Percentiles rank a stretch among this genome's conserved stretches.
phyloP scores from a whole-genome alignment of 2,329 filamentous ascomycete species.

The Incumbomyces lentus region DNA sequence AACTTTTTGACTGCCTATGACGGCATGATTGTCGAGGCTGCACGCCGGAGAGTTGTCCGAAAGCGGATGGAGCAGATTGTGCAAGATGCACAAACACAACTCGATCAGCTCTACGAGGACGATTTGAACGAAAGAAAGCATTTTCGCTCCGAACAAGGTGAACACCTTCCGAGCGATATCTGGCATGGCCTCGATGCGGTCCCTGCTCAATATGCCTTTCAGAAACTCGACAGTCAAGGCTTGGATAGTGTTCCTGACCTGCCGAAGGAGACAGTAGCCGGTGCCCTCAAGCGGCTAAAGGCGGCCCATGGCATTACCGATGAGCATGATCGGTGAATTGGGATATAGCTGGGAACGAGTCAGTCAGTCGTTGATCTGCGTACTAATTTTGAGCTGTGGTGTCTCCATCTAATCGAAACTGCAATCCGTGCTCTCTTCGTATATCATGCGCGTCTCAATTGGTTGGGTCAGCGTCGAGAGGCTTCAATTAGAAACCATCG shows the following conservation, averaged over 20 bases:
- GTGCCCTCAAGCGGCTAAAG: conserved; percentile 32
- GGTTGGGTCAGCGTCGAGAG: not conserved
- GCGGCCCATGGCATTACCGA: conserved; percentile 4
- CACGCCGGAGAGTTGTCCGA: conserved; percentile 61
- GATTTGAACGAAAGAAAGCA: conserved; percentile 64
- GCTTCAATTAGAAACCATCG: too few relatives aligned
- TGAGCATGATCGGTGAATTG: conserved; percentile 1
- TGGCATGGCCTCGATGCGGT: conserved; percentile 60
- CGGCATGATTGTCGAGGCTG: conserved; percentile 71
- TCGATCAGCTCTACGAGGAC: conserved; percentile 63
- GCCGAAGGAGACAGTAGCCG: conserved; percentile 32
- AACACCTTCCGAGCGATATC: conserved; percentile 76
- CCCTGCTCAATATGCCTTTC: conserved; percentile 28
- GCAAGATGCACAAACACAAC: conserved; percentile 63
- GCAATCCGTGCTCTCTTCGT: conserved; percentile 52
- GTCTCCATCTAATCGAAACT: not conserved
- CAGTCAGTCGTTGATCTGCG: not conserved
- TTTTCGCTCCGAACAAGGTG: conserved; percentile 73
- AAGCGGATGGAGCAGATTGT: conserved; percentile 64
- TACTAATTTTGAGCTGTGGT: not conserved
- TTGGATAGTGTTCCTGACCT: conserved; percentile 33
- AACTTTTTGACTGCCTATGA: conserved; percentile 78
- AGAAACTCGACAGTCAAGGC: conserved; percentile 40
- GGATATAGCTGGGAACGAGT: not conserved
- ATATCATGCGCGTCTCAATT: conserved; percentile 34